Evolutionary conservation across 768 basidiomycete species (phyloP).

Genomic region (Mycena venus): DNA sequence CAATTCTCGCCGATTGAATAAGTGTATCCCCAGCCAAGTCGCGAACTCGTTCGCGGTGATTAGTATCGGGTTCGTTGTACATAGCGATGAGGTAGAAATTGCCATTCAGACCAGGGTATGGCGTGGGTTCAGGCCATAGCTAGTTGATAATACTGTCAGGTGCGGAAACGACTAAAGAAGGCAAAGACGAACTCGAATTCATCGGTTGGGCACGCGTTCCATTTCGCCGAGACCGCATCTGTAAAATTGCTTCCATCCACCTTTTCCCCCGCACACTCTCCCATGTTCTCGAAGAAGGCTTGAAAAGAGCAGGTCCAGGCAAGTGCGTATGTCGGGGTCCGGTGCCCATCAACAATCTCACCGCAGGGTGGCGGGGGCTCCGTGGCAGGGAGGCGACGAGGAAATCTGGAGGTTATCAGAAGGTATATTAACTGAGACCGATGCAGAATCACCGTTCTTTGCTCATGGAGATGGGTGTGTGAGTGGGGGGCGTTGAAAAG

Average conservation of each 20-base stretch:
- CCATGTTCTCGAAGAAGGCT: background rate
- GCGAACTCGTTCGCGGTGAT: background rate
- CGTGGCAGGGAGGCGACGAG: background rate
- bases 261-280: background rate
- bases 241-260: background rate
- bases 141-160: background rate
- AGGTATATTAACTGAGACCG: background rate
- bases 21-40: background rate
- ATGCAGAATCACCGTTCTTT: background rate
- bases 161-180: background rate
- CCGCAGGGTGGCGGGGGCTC: background rate
- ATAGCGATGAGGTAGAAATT: conserved; percentile 15
- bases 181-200: background rate
- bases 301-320: conserved; percentile 1
- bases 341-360: background rate
- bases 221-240: background rate
- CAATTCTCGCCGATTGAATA: conserved; percentile 7
- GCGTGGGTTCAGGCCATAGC: background rate
- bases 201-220: background rate
- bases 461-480: background rate
- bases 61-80: background rate
- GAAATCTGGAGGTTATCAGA: conserved; percentile 4
- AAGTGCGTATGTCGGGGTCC: conserved; percentile 9
- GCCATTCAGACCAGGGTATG: background rate
- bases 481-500: background rate